Evolutionary conservation across 2,329 filamentous ascomycete genomes (phyloP).

Genomic region (Tolypocladium amazonense): DNA sequence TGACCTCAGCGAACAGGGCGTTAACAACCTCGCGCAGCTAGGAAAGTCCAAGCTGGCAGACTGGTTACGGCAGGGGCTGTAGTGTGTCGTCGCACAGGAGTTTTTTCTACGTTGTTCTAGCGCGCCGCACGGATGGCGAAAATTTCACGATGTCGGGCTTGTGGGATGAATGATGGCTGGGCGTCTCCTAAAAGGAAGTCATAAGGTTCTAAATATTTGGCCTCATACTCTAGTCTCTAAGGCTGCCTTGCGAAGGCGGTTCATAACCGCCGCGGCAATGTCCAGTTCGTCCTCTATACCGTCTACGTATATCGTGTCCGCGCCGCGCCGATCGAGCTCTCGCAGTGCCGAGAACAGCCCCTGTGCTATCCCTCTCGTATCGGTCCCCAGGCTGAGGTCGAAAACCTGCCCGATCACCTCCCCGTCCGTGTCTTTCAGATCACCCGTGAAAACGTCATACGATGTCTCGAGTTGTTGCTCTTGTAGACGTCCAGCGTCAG

Average conservation of each 20-base stretch:
- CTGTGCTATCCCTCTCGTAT: constrained; percentile 67
- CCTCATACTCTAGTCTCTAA: constrained; percentile 41
- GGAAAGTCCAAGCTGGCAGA: constrained; percentile 87
- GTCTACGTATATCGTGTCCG: constrained; percentile 82
- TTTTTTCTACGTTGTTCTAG: constrained; percentile 1
- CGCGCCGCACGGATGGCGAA: neutral
- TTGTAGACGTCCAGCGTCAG: constrained; percentile 4
- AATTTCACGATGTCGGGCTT: neutral
- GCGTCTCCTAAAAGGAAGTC: constrained; percentile 6
- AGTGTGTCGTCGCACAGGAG: constrained; percentile 12
- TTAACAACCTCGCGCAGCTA: constrained; percentile 89
- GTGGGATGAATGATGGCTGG: constrained; percentile 1
- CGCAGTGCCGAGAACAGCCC: constrained; percentile 80
- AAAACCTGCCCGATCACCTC: constrained; percentile 35
- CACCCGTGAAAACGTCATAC: constrained; percentile 30
- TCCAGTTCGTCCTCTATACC: constrained; percentile 72
- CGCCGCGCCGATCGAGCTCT: constrained; percentile 69
- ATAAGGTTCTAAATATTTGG: constrained; percentile 7
- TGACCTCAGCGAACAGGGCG: constrained; percentile 88
- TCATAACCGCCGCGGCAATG: constrained; percentile 81
- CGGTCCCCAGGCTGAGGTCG: constrained; percentile 63
- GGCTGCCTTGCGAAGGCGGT: constrained; percentile 69
- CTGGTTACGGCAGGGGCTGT: constrained; percentile 77
- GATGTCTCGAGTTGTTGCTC: constrained; percentile 17
- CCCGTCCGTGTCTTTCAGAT: constrained; percentile 22